These are phyloP conservation scores for Tarenaya hassleriana DNA, from an alignment of 345 rosid species.

Conservation along the genomic window DNA sequence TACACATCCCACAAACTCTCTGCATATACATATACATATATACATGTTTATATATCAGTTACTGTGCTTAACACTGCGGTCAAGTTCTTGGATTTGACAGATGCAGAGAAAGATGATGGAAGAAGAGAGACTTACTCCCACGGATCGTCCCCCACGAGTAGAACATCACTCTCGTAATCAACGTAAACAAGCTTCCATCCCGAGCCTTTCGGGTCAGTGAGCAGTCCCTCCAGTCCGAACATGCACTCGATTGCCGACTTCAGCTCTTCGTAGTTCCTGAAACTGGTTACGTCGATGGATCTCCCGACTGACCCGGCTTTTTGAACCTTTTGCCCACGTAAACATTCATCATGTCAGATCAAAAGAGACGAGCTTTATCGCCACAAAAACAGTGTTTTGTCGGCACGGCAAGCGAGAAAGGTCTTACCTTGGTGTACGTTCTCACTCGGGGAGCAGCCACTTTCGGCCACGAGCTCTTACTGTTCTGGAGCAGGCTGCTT, in stretches of 20 bases:
- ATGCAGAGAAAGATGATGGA: neutral
- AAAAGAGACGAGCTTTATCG: neutral
- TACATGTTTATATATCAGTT: neutral
- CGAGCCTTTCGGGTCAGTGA: conserved; percentile 64
- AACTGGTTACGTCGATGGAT: conserved; percentile 85
- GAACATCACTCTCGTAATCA: conserved; percentile 91
- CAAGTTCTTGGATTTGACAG: neutral
- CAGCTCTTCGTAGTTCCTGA: conserved; percentile 70
- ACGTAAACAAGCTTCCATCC: conserved; percentile 97
- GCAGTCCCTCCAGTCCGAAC: conserved; percentile 94
- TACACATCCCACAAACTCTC: conserved; percentile 96
- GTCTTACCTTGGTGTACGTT: conserved; percentile 80
- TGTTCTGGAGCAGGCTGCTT: conserved; percentile 51
- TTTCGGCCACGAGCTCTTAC: conserved; percentile 63
- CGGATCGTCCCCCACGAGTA: conserved; percentile 96
- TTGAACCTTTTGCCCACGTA: conserved; percentile 59
- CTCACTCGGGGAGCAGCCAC: conserved; percentile 65
- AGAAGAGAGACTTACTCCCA: conserved; percentile 72
- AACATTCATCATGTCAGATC: conserved; percentile 9
- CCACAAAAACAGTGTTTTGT: neutral
- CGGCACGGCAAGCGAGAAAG: neutral
- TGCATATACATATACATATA: conserved; percentile 24
- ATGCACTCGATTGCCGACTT: conserved; percentile 80
- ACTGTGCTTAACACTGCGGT: neutral
- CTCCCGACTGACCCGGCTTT: conserved; percentile 96